Evolutionary conservation across 2,329 filamentous ascomycete genomes (phyloP), one percentile per base, ranked within the genome.

Genomic region (Bipolaris gigantea): DNA sequence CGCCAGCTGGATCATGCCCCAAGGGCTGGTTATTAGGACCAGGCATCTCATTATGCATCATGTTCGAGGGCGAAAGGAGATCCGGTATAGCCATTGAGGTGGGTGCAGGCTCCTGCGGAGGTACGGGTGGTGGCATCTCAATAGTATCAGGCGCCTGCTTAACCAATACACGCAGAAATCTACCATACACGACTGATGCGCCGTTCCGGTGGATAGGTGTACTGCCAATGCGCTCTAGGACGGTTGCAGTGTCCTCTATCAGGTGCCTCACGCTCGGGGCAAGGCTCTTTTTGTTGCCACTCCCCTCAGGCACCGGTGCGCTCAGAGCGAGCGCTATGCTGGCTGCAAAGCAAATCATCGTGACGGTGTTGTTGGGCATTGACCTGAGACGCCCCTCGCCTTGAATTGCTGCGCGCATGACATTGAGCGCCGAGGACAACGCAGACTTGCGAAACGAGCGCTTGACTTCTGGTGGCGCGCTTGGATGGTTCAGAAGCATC

Each of bases 341-440:
- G 15, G 67, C 72, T 0, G 88, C 87, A 59, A 89, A 90, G 1
- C 87, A 88, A 11, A 90, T 89, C 88, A 90, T 90, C 59, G 90
- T 89, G 50, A 87, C 83, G 0, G 88, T 89, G 62, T 90, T 90
- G 71, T 90, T 90, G 0, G 88, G 88, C 87, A 90, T 90, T 0
- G 87, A 89, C 50, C 85, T 85, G 0, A 90, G 79, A 56, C 87
- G 82, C 0, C 80, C 77, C 66, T 90, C 88, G 32, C 87, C 87
- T 70, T 89, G 87, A 5, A 90, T 88, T 0, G 87, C 87, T 1
- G 85, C 86, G 19, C 88, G 83, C 79, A 90, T 83, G 4, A 90
- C 88, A 53, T 89, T 89, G n/a, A 90, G 73, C 0, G 88, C 86
- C 0, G 87, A 88, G 0, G 87, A 89, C 0, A 90, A 79, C 1